Evolutionary conservation across 441 rosid genomes (phyloP), one percentile per base, ranked within the genome.

Genomic region (Gossypium davidsonii): DNA sequence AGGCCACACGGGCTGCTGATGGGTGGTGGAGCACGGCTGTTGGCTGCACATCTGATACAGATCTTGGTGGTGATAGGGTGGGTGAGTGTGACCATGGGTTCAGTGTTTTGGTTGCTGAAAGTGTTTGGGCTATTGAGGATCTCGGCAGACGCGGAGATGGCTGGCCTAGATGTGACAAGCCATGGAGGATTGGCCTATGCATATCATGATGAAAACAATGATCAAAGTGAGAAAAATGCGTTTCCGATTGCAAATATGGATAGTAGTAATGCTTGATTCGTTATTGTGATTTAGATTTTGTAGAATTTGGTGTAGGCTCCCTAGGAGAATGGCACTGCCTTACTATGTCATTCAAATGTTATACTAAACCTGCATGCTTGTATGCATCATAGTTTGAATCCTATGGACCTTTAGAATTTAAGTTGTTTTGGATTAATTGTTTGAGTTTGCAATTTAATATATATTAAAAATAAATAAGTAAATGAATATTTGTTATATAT

Each of bases 111-210:
- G 67, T 0, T 90, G 10, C 64, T 87, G 25, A 81, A 79, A 51
- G 86, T 83, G 4, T 18, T 88, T 51, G 79, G 79, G 31, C 74
- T 90, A 23, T 53, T 85, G 81, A 83, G 94, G 80, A 88, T 86
- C 70, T 74, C 87, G 46, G 21, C 85, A 2, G 92, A 85, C 20
- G 84, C 84, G 60, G 91, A 90, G 79, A 76, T 81, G 79, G 87
- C 89, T 0, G 92, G 92, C 26, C 76, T 88, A 83, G 90, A 90
- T 44, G 51, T 84, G 73, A 88, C 91, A 11, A 85, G 92, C 53
- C 95, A 90, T 74, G 92, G 92, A 6, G 92, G 92, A 1, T 74
- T 82, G 60, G 92, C 92, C n/a, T 88, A 88, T 71, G 82, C 21
- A 53, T 81, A 76, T 66, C 67, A 82, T 1, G 88, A 81, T 73